Conservation (phyloP, 495 filamentous ascomycete genomes). For the Talaromyces ruber region DNA sequence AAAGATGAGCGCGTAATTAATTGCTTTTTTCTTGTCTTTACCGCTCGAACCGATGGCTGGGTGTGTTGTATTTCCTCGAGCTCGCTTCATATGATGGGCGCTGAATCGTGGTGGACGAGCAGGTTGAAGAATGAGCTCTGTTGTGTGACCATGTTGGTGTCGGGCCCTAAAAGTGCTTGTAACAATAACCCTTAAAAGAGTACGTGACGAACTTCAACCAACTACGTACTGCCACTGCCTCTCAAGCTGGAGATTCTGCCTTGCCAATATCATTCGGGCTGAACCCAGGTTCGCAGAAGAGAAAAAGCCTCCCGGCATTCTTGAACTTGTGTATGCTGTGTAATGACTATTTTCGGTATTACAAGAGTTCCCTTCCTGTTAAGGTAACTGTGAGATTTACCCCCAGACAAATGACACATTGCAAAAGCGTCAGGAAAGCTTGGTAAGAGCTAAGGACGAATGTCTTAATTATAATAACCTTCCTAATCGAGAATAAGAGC, state of each 20-base stretch:
- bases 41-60: background rate
- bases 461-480: background rate
- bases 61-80: background rate
- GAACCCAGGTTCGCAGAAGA: background rate
- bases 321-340: background rate
- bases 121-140: background rate
- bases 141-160: background rate
- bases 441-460: background rate
- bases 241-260: background rate
- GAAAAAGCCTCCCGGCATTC: background rate
- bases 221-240: background rate
- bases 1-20: background rate
- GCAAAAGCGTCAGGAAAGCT: background rate
- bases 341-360: background rate
- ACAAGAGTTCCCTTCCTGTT: background rate
- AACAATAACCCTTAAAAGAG: background rate
- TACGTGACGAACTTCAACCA: background rate
- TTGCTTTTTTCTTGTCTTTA: background rate
- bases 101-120: background rate
- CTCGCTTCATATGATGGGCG: background rate
- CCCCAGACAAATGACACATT: background rate
- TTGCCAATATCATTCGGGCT: background rate
- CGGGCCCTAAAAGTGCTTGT: background rate
- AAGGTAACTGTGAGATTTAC: background rate
- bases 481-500: background rate